Conservation (phyloP, 2,329 filamentous ascomycete species). For the Capronia epimyces region DNA sequence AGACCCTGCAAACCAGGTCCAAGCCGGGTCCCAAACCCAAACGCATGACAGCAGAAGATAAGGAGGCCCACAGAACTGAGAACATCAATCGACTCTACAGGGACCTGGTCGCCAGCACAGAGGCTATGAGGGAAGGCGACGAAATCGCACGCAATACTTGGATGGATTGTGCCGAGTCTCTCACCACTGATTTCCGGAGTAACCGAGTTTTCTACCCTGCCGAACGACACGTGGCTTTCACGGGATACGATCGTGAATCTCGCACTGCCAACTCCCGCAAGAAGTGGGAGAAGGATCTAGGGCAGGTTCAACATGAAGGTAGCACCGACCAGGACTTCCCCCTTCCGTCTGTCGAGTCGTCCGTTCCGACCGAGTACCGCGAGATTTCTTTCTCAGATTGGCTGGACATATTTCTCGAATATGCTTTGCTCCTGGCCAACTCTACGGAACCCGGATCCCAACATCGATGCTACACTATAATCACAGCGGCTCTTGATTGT, state of each 20-base stretch:
- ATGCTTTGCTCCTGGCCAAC: slow-evolving; percentile 68
- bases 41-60: slow-evolving; percentile 31
- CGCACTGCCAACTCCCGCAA: slow-evolving; percentile 33
- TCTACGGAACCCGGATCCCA: slow-evolving; percentile 60
- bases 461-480: slow-evolving; percentile 63
- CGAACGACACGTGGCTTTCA: slow-evolving; percentile 47
- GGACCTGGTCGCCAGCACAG: slow-evolving; percentile 45
- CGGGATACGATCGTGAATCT: slow-evolving; percentile 43
- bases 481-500: slow-evolving; percentile 71
- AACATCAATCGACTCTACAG: slow-evolving; percentile 43
- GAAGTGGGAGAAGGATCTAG: slow-evolving; percentile 6
- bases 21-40: slow-evolving; percentile 23
- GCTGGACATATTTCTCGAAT: slow-evolving; percentile 86
- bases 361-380: slow-evolving; percentile 51
- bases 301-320: not conserved
- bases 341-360: slow-evolving; percentile 14
- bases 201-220: slow-evolving; percentile 56
- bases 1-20: slow-evolving; percentile 5
- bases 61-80: slow-evolving; percentile 37
- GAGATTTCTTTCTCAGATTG: slow-evolving; percentile 77
- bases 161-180: slow-evolving; percentile 53
- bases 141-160: slow-evolving; percentile 50
- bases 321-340: slow-evolving; percentile 13
- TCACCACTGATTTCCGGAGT: slow-evolving; percentile 56
- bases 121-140: slow-evolving; percentile 47